phyloP scores from a whole-genome alignment of 495 filamentous ascomycete genomes.

The Penicillium nucicola region DNA sequence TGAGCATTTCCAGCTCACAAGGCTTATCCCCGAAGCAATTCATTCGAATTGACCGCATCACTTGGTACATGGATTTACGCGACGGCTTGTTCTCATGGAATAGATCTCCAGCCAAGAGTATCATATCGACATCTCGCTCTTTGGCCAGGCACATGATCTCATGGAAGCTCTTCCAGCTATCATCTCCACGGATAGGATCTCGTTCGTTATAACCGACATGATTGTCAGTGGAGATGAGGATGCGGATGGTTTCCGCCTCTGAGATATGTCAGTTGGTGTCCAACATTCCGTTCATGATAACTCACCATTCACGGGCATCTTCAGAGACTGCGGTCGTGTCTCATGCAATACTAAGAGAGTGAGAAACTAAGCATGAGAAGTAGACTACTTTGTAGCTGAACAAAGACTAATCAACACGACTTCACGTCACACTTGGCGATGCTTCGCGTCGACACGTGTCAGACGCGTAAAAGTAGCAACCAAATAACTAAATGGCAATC shows the following conservation, averaged over 20 bases:
- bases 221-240: conserved; percentile 90
- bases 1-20: conserved; percentile 92
- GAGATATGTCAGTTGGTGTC: not conserved
- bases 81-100: conserved; percentile 99
- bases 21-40: conserved; percentile 94
- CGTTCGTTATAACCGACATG: conserved; percentile 97
- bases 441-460: conserved; percentile 15
- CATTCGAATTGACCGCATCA: conserved; percentile 88
- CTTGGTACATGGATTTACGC: conserved; percentile 94
- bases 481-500: not conserved
- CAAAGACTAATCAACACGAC: too few species aligned
- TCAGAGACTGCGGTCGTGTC: not conserved
- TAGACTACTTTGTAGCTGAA: too few species aligned
- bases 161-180: conserved; percentile 95
- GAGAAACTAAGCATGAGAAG: not conserved
- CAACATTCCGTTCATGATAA: not conserved
- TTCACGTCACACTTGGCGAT: not conserved
- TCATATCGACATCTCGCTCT: conserved; percentile 91
- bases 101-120: conserved; percentile 87
- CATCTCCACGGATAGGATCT: conserved; percentile 87
- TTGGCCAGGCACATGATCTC: conserved; percentile 92
- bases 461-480: not conserved
- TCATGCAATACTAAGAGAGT: not conserved
- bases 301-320: conserved; percentile 32
- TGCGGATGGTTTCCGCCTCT: conserved; percentile 90